Base-by-base conservation (phyloP, 73 alveolate species). In the Paramecium biaurelia region DNA sequence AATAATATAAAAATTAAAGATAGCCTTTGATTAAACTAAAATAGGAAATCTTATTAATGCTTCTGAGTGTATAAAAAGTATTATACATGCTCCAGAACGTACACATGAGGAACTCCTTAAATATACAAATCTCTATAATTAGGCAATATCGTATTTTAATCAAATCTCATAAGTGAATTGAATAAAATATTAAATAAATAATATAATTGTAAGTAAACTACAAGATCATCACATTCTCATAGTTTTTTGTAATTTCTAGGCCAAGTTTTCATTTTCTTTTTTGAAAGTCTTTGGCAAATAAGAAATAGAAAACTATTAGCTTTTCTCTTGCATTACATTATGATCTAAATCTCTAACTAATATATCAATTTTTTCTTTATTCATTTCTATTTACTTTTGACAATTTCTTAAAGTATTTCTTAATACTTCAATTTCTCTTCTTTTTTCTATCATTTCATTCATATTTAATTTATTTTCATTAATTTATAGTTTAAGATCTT, bases 401-500 rank as follows among this genome's bases (percentile, higher is more conserved):
- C 90, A 79, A 79, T 79, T 79, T 20, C 90, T 38, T 12, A 79
- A 34, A 21, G 72, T 42, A 18, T 47, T 47, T 45, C 90, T 79
- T 47, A 79, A 24, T 2, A 26, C 90, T 47, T 79, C 90, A 12
- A 79, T 42, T 45, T 79, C 90, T 79, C 74, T 79, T 79, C 90
- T 41, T 45, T 45, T 79, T 14, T 79, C 90, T 14, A 79, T 45
- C 90, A 79, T 79, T 23, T 79, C 90, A 47, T 79, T 79, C 90
- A 79, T 79, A 15, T 32, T 30, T 45, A 79, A 24, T 79, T 79
- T 79, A 79, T 79, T 79, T 20, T 79, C 70, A 79, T 32, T 42
- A 11, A 79, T 79, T 41, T 79, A 23, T n/a, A 30, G 7, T 43
- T 79, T 79, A 21, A 79, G 32, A 43, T 79, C 90, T 79, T 79